Percentiles rank a stretch among this genome's conserved stretches.
Conservation (phyloP, 2,329 filamentous ascomycete species). For the Penicillium sp. region DNA sequence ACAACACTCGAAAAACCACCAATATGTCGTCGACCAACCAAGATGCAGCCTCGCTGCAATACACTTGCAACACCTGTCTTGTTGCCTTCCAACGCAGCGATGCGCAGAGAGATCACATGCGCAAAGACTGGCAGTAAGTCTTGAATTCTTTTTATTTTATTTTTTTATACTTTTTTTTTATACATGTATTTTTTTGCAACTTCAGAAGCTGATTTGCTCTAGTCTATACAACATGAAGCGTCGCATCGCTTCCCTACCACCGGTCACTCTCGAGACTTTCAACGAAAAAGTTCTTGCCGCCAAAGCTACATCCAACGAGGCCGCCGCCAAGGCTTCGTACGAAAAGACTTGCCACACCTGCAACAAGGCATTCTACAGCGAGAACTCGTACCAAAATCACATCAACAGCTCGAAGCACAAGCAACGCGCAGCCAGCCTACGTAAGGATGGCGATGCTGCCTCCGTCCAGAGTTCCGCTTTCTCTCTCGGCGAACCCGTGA, state of each 20-base stretch:
- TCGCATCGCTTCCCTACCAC: constrained; percentile 83
- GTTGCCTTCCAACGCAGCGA: constrained; percentile 95
- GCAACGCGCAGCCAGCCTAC: constrained; percentile 58
- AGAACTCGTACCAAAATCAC: constrained; percentile 94
- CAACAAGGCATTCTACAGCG: constrained; percentile 91
- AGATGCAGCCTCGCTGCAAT: constrained; percentile 63
- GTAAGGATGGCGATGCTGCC: constrained; percentile 57
- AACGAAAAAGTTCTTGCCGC: constrained; percentile 93
- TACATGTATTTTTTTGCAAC: background rate
- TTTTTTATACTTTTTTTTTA: background rate
- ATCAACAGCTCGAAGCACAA: constrained; percentile 88
- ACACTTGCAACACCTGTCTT: constrained; percentile 97
- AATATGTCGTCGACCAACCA: constrained; percentile 27
- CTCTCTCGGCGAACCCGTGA: constrained; percentile 78
- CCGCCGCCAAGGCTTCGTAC: constrained; percentile 84
- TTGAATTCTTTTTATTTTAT: background rate
- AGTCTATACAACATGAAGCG: constrained; percentile 97
- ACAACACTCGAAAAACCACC: constrained; percentile 1
- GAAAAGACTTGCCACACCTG: constrained; percentile 80
- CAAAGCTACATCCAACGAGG: constrained; percentile 77
- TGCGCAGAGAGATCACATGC: constrained; percentile 93
- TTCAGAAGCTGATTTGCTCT: constrained; percentile 4
- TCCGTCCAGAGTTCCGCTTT: constrained; percentile 91
- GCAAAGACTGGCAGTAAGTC: constrained; percentile 95
- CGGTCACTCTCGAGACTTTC: constrained; percentile 88